Base-by-base conservation (phyloP, 2,329 filamentous ascomycete genomes). In the Zelopaecilomyces penicillatus region DNA sequence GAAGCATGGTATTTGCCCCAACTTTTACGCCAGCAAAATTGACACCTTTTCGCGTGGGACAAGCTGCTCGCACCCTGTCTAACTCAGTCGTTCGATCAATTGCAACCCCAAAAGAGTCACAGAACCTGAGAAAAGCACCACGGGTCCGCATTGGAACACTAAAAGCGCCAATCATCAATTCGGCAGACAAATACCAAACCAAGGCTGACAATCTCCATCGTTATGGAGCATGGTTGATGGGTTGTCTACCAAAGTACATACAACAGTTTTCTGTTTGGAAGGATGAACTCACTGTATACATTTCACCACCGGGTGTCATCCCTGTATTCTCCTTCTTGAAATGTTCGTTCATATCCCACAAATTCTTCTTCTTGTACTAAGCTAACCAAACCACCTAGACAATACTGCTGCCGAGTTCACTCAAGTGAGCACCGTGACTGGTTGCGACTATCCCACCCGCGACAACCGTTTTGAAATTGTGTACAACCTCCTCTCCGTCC, bases 221-320 rank as follows among this genome's bases (percentile, higher is more conserved):
- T 60, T 98, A 98, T 64, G 93, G 93, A 60, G 82, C 94, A 62
- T 98, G 95, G 78, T 73, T 98, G 60, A 91, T 98, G 80, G 90
- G 89, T 55, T 95, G 87, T 67, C 70, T 98, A 61, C 94, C 93
- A 58, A 97, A 96, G 75, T 96, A 95, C 70, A 80, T 98, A 58
- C 94, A 98, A 73, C 93, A 98, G 71, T 97, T 97, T 73, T 95
- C 90, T 9, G 91, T 98, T 45, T 98, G 93, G 93, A 98, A 98
- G 73, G 93, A 98, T 64, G 93, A 98, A 70, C 81, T 98, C 63
- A 89, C 85, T 57, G 87, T 96, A 65, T 91, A 94, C 69, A 93
- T 97, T 61, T 76, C 87, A 39, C 93, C 93, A 1, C 71, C 85
- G 33, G 93, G 88, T 55, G 82, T 97, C 57, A 80, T 96, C 55